Evolutionary conservation across 306 rosid genomes (phyloP), one percentile per base, ranked within the genome.

Genomic region (Dalbergia oliveri): DNA sequence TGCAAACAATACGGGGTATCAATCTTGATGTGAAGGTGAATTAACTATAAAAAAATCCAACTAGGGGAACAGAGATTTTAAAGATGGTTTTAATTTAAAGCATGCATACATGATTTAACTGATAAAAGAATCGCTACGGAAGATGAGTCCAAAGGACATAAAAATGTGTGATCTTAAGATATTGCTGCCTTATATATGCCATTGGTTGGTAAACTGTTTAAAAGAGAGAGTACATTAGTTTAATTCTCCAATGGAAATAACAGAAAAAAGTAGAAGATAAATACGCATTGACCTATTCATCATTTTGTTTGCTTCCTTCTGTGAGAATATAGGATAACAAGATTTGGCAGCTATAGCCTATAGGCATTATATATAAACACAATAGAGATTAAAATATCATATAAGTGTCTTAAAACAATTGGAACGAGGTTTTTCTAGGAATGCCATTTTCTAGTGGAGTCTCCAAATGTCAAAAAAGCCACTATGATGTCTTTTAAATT

Each of bases 331-430:
- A 66, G 88, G 75, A 73, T 63, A 75, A 66, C 72, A 77, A 54
- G 85, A 23, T 79, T 79, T 84, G 87, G 84, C 87, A 84, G 87
- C 88, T 77, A 89, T 69, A 60, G 88, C 87, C 88, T 77, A 84
- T 69, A 60, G 88, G 88, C 84, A 73, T 77, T 86, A 72, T 82
- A 63, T 84, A 63, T 81, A 37, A 65, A 39, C 54, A 54, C 76
- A 73, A 50, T 31, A 50, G 31, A 67, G 53, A 63, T 53, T 80
- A 43, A 49, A 76, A 43, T 51, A 72, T 79, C 1, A 14, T 0
- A 63, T 8, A 56, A 61, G 35, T 85, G 73, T 34, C 71, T 16
- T 53, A 63, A 73, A 73, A 71, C 47, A 44, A 76, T 16, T 54
- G 49, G 79, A 69, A 37, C 50, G 31, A 39, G 73, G 39, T 14